Conservation (phyloP, 2,329 filamentous ascomycete genomes). For the Verticillium isaacii region DNA sequence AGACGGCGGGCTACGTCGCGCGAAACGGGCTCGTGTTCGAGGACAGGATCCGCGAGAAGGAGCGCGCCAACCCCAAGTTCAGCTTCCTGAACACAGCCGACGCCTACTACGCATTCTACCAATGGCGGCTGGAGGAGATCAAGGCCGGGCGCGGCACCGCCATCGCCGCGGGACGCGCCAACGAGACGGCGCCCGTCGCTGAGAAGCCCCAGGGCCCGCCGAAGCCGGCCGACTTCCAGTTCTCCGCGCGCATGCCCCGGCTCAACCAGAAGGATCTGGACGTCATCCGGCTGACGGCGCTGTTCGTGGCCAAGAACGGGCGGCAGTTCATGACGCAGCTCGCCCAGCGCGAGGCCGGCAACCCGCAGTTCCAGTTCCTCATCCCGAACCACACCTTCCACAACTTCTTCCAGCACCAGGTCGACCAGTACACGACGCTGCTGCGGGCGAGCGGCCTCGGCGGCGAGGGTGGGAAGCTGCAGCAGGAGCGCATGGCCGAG, state of each 20-base stretch:
- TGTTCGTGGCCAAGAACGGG: constrained; percentile 91
- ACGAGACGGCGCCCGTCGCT: constrained; percentile 50
- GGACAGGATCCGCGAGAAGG: constrained; percentile 80
- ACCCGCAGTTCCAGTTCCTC: constrained; percentile 94
- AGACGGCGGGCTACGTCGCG: constrained; percentile 88
- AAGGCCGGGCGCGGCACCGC: constrained; percentile 76
- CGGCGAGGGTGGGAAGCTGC: constrained; percentile 61
- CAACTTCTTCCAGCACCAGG: constrained; percentile 87
- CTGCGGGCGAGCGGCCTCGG: constrained; percentile 64
- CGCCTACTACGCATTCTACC: constrained; percentile 82
- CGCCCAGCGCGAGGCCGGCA: constrained; percentile 81
- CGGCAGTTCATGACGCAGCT: constrained; percentile 86
- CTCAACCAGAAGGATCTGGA: constrained; percentile 92
- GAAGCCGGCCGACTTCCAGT: constrained; percentile 82
- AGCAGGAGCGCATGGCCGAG: constrained; percentile 67
- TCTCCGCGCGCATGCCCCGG: constrained; percentile 94
- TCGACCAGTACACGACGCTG: constrained; percentile 89
- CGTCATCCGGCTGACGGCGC: constrained; percentile 69
- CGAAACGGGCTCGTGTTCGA: constrained; percentile 67
- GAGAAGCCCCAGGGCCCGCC: constrained; percentile 75
- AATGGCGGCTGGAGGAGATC: constrained; percentile 86
- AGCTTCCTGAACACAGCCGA: constrained; percentile 78
- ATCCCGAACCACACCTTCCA: constrained; percentile 93
- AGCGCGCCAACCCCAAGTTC: constrained; percentile 82
- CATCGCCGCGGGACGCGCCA: constrained; percentile 69